These are phyloP conservation scores for Limonium bicolor DNA, from an alignment of 148 eudicot species.

Conservation along the genomic window DNA sequence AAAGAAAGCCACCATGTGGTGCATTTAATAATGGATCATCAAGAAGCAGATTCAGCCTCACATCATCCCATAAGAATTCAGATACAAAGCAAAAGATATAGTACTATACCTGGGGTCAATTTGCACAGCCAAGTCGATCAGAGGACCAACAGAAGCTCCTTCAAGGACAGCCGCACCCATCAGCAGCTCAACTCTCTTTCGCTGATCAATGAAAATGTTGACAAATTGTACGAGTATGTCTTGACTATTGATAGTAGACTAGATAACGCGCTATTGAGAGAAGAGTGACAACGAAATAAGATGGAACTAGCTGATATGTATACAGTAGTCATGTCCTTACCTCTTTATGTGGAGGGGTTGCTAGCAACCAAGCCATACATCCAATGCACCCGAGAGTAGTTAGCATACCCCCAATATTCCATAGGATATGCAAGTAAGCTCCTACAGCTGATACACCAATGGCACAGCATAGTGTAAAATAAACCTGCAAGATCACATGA, in stretches of 20 bases:
- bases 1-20: no score
- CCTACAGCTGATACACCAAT: slow-evolving; percentile 67
- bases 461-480: slow-evolving; percentile 77
- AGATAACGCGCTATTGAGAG: no score
- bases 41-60: no score
- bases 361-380: slow-evolving; percentile 45
- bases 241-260: no score
- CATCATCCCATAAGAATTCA: background rate
- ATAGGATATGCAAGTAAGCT: slow-evolving; percentile 66
- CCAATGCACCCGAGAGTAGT: slow-evolving; percentile 65
- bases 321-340: slow-evolving; percentile 29
- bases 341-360: slow-evolving; percentile 42
- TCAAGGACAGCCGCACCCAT: slow-evolving; percentile 55
- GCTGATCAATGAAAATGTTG: slow-evolving; percentile 19
- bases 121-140: slow-evolving; percentile 46
- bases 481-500: slow-evolving; percentile 71
- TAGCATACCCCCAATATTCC: slow-evolving; percentile 82
- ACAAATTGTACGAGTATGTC: background rate
- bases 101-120: slow-evolving; percentile 50
- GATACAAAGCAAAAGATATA: background rate
- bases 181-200: slow-evolving; percentile 43
- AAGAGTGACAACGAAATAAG: no score
- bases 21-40: no score
- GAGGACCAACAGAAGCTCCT: slow-evolving; percentile 86
- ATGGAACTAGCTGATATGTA: background rate